phyloP scores from a whole-genome alignment of 192 early-diverging fungal species.

The Backusella sp. region DNA sequence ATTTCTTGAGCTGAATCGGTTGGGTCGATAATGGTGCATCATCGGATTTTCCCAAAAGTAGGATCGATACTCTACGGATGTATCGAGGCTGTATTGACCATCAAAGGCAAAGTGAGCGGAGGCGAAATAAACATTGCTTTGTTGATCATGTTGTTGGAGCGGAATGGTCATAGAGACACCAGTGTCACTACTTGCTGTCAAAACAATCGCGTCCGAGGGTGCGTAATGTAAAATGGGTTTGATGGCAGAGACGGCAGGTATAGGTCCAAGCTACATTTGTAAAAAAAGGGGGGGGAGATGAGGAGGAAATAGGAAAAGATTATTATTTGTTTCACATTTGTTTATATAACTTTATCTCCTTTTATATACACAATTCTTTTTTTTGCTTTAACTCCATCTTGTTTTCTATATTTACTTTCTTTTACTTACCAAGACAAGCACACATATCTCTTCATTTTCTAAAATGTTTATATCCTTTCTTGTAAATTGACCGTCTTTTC shows the following conservation, averaged over 20 bases:
- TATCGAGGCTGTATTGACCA: slow-evolving; percentile 14
- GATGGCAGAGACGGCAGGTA: slow-evolving; percentile 20
- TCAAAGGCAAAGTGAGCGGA: slow-evolving; percentile 12
- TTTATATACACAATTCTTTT: background rate
- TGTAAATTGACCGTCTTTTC: slow-evolving; percentile 14
- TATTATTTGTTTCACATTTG: background rate
- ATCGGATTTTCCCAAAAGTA: slow-evolving; percentile 30
- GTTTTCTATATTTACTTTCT: background rate
- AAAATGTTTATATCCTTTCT: slow-evolving; percentile 12
- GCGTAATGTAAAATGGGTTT: background rate
- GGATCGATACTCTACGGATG: slow-evolving; percentile 25
- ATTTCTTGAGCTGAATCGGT: slow-evolving; percentile 21
- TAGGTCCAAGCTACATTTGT: slow-evolving; percentile 18
- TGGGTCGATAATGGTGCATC: slow-evolving; percentile 21
- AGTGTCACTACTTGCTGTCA: slow-evolving; percentile 11
- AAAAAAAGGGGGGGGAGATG: background rate
- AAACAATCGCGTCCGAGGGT: slow-evolving; percentile 15
- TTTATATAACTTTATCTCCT: background rate
- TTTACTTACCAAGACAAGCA: slow-evolving; percentile 23
- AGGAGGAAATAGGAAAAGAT: background rate
- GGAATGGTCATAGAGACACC: background rate
- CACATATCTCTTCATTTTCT: slow-evolving; percentile 14
- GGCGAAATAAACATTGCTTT: slow-evolving; percentile 28
- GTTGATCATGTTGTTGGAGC: slow-evolving; percentile 17
- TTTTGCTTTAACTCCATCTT: background rate